Conservation (phyloP, 2,329 filamentous ascomycete species). For the Aspergillus sp. region DNA sequence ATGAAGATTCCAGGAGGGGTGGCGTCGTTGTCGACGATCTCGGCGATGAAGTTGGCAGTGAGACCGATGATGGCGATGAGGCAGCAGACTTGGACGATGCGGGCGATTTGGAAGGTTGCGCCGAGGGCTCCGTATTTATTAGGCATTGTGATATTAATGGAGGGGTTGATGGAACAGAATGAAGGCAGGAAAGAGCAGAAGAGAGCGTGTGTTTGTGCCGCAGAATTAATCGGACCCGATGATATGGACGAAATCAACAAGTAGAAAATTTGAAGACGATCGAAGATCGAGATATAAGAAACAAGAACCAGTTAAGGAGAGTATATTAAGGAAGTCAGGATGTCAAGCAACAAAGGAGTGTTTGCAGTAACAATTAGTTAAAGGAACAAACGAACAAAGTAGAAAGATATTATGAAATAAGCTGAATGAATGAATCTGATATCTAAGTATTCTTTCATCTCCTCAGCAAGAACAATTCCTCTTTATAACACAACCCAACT, state of each 20-base stretch:
- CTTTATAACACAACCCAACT: background rate
- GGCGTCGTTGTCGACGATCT: conserved; percentile 67
- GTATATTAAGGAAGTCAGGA: background rate
- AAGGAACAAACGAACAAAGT: background rate
- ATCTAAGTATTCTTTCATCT: background rate
- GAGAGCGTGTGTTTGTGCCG: too few species aligned
- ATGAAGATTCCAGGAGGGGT: conserved; percentile 71
- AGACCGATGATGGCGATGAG: conserved; percentile 79
- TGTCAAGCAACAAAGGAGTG: background rate
- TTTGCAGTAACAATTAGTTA: background rate
- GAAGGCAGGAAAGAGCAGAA: too few species aligned
- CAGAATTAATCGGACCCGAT: too few species aligned
- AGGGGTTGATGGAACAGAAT: background rate
- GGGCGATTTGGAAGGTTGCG: conserved; percentile 72
- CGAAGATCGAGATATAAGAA: background rate
- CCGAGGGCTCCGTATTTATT: conserved; percentile 67
- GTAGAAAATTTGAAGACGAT: background rate
- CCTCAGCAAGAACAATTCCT: background rate
- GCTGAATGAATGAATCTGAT: background rate
- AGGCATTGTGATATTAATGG: conserved; percentile 21
- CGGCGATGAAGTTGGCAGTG: conserved; percentile 75
- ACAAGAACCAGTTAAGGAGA: background rate
- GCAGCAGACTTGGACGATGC: conserved; percentile 67
- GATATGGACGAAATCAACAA: too few species aligned
- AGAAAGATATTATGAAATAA: too few species aligned